Conservation (phyloP, 129 eudicot species). For the Heracleum sosnowskyi region DNA sequence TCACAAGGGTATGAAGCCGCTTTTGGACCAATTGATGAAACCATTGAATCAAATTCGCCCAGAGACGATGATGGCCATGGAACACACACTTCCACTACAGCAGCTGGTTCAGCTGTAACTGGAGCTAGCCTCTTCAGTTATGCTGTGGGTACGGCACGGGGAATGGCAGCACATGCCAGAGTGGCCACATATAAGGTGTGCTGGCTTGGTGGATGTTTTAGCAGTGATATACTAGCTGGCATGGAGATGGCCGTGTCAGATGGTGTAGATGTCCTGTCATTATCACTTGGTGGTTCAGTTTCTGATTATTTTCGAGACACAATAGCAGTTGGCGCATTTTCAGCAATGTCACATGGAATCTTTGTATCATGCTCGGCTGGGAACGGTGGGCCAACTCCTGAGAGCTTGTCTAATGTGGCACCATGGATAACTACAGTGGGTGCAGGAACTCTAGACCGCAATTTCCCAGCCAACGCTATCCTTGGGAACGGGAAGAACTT, state of each 20-base stretch:
- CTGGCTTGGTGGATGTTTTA: slow-evolving; percentile 66
- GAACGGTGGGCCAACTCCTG: slow-evolving; percentile 51
- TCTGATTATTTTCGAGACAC: slow-evolving; percentile 49
- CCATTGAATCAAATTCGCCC: slow-evolving; percentile 23
- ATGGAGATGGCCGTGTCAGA: slow-evolving; percentile 59
- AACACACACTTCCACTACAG: slow-evolving; percentile 66
- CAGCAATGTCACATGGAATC: slow-evolving; percentile 48
- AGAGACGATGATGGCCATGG: slow-evolving; percentile 73
- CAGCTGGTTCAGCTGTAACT: slow-evolving; percentile 48
- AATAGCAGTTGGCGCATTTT: slow-evolving; percentile 55
- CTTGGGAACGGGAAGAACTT: slow-evolving; percentile 67
- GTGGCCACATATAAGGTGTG: slow-evolving; percentile 64
- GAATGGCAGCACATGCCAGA: slow-evolving; percentile 66
- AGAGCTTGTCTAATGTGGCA: slow-evolving; percentile 53
- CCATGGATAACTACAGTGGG: slow-evolving; percentile 87
- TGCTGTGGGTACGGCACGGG: slow-evolving; percentile 67
- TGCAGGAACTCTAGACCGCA: slow-evolving; percentile 69
- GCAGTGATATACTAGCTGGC: slow-evolving; percentile 63
- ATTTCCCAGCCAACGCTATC: slow-evolving; percentile 50
- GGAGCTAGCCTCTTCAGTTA: slow-evolving; percentile 70
- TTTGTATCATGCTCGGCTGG: slow-evolving; percentile 74
- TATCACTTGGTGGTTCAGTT: slow-evolving; percentile 55
- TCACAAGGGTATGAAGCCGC: slow-evolving; percentile 2
- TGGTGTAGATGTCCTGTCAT: slow-evolving; percentile 54
- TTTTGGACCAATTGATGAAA: slow-evolving; percentile 1